A percentile compares a stretch with the other conserved stretches of the same genome.
Evolutionary conservation across 805 yeast genomes (phyloP).

Genomic region (Candida pseudofarinosa): DNA sequence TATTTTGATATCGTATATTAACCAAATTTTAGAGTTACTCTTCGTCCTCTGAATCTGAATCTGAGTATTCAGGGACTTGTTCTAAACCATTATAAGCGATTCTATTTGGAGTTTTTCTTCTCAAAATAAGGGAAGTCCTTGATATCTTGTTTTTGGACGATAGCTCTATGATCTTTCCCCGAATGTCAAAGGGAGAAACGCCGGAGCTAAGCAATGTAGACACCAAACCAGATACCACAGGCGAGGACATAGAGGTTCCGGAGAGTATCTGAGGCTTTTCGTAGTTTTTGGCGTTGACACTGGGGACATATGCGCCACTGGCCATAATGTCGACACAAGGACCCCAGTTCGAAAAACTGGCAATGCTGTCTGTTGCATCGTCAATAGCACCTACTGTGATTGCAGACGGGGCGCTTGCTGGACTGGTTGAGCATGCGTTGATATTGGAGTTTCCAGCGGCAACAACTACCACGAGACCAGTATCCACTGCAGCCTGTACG

Average conservation of each 20-base stretch:
- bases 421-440: conserved; percentile 81
- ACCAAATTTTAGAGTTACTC: neutral
- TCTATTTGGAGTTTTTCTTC: conserved; percentile 58
- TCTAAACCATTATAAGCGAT: conserved; percentile 37
- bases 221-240: conserved; percentile 63
- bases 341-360: conserved; percentile 89
- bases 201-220: conserved; percentile 56
- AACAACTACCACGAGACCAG: conserved; percentile 68
- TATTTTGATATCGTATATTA: neutral
- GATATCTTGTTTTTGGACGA: conserved; percentile 49
- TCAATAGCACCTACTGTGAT: conserved; percentile 89
- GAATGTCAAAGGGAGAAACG: conserved; percentile 37
- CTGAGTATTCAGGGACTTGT: neutral
- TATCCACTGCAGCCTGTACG: conserved; percentile 64
- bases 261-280: conserved; percentile 39
- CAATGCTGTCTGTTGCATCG: conserved; percentile 64
- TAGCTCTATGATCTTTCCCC: conserved; percentile 36
- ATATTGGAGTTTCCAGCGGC: conserved; percentile 85
- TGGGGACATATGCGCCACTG: conserved; percentile 67
- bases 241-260: conserved; percentile 84
- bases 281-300: conserved; percentile 40
- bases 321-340: conserved; percentile 85
- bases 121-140: conserved; percentile 38
- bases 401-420: conserved; percentile 71
- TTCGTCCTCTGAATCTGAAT: conserved; percentile 6